Percentiles rank a stretch among this genome's conserved stretches.
phyloP scores from a whole-genome alignment of 306 rosid species.

The Quercus wislizeni region DNA sequence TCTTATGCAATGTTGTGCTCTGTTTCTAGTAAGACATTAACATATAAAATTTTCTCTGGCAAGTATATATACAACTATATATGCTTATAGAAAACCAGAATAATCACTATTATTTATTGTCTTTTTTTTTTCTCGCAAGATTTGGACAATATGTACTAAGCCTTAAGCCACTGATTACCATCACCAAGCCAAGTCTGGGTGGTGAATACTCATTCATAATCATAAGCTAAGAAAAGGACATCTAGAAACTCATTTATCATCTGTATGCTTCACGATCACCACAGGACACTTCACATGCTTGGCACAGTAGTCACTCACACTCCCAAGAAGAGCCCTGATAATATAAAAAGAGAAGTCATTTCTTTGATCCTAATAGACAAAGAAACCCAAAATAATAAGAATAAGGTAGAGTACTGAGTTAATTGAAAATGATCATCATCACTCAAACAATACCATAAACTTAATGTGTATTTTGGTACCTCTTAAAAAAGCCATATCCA shows the following conservation, averaged over 20 bases:
- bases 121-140: neutral
- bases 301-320: constrained; percentile 81
- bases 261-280: constrained; percentile 64
- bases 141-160: neutral
- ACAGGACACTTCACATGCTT: constrained; percentile 75
- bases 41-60: neutral
- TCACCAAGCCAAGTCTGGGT: neutral
- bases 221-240: neutral
- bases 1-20: neutral
- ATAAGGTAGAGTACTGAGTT: no score
- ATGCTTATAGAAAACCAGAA: neutral
- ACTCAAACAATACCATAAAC: neutral
- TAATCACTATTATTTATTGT: neutral
- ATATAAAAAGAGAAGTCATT: neutral
- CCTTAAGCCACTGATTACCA: neutral
- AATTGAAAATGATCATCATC: neutral
- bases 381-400: no score
- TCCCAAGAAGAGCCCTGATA: constrained; percentile 75
- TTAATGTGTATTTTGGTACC: constrained; percentile 23
- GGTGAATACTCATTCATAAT: neutral
- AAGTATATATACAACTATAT: neutral
- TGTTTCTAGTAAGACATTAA: neutral
- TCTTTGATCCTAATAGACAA: no score
- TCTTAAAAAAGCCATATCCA: constrained; percentile 77
- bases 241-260: neutral